Conservation (phyloP, 1,284 basidiomycete species). For the Ceratobasidium theobromae region DNA sequence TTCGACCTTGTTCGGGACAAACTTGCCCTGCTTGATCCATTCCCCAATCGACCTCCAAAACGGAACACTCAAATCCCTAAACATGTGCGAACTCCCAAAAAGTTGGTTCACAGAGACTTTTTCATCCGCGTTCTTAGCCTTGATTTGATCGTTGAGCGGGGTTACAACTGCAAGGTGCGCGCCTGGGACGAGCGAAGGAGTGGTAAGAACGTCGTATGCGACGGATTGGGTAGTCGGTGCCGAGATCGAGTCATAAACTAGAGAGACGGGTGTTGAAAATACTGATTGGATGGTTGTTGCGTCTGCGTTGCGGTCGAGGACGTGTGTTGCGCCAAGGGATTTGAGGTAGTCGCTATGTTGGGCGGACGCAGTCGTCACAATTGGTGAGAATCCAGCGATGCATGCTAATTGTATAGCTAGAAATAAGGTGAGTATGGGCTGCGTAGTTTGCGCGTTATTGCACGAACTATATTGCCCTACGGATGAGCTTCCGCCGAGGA, state of each 20-base stretch:
- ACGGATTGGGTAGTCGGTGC: neutral
- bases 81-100: neutral
- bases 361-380: conserved; percentile 47
- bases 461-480: conserved; percentile 26
- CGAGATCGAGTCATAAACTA: conserved; percentile 9
- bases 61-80: neutral
- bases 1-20: conserved; percentile 3
- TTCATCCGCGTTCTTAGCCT: neutral
- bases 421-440: too few species aligned
- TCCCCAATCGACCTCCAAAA: neutral
- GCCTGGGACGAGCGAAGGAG: neutral
- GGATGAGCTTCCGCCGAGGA: conserved; percentile 27
- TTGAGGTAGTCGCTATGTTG: conserved; percentile 50
- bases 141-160: neutral
- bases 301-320: conserved; percentile 50
- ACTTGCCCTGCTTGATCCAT: conserved; percentile 16
- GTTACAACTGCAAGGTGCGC: conserved; percentile 1
- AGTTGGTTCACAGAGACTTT: neutral
- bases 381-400: conserved; percentile 41
- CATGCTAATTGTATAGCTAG: conserved; percentile 37
- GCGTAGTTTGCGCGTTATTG: too few species aligned
- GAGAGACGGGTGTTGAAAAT: neutral
- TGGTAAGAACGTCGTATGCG: conserved; percentile 1
- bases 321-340: conserved; percentile 55
- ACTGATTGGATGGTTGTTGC: conserved; percentile 1